phyloP scores from a whole-genome alignment of 2,329 filamentous ascomycete species.

The Spiromastix sp. region DNA sequence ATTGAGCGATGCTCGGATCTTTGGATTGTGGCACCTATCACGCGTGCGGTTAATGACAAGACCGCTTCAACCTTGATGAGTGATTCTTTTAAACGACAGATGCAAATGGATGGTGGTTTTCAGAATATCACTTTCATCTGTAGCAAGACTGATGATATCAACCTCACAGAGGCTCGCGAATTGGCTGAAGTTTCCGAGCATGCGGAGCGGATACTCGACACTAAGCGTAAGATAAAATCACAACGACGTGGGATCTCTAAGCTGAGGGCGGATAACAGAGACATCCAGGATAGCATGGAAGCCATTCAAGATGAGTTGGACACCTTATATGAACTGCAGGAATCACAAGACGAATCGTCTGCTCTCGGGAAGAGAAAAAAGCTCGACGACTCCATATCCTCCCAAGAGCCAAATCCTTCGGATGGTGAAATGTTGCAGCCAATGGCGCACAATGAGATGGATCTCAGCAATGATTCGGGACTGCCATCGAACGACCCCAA shows the following conservation, averaged over 20 bases:
- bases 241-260: slow-evolving; percentile 58
- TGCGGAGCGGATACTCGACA: slow-evolving; percentile 11
- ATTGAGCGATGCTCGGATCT: slow-evolving; percentile 50
- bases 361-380: not conserved
- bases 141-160: slow-evolving; percentile 54
- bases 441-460: not conserved
- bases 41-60: slow-evolving; percentile 50
- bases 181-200: slow-evolving; percentile 25
- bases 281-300: slow-evolving; percentile 28
- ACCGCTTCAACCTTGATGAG: slow-evolving; percentile 47
- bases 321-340: slow-evolving; percentile 35
- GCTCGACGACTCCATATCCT: not conserved
- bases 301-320: slow-evolving; percentile 17
- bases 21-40: slow-evolving; percentile 55
- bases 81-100: slow-evolving; percentile 46
- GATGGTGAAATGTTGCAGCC: not conserved
- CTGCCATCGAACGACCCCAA: not conserved
- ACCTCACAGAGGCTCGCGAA: slow-evolving; percentile 34
- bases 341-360: slow-evolving; percentile 7
- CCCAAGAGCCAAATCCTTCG: not conserved
- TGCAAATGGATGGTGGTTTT: slow-evolving; percentile 49
- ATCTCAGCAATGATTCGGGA: not conserved
- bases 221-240: slow-evolving; percentile 21
- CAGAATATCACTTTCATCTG: slow-evolving; percentile 50
- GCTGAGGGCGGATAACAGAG: slow-evolving; percentile 39